Base-by-base conservation (phyloP, 306 rosid species). In the Hippophae tibetana region DNA sequence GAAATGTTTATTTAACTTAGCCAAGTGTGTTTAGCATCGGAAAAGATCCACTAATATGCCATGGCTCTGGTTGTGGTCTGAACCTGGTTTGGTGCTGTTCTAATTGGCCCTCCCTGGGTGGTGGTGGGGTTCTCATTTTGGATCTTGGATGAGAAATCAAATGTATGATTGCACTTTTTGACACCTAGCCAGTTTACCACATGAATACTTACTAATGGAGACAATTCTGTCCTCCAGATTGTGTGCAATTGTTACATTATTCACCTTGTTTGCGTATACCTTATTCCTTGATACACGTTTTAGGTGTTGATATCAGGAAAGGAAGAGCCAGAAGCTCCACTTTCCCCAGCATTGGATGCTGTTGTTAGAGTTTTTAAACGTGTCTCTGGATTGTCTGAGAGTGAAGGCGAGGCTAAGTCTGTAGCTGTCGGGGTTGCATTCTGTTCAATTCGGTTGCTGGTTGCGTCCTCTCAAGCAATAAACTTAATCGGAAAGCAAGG, bases 321-420 rank as follows among this genome's bases (percentile, higher is more conserved):
- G 75, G 97, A 93, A 74, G 97, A 86, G 62, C 83, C 61, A 1
- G 96, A 85, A 66, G 68, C 82, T 52, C 50, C 88, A 42, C 73
- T 88, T 58, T 93, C 99, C 40, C 97, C 99, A 38, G 99, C 99
- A 47, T 86, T 93, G 94, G 99, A 86, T 62, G 99, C 99, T 62
- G 86, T 76, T 13, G 68, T 93, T 70, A 81, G 86, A 80, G 56
- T 93, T 50, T 88, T 88, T 72, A 88, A 84, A 77, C 94, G 90
- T 25, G 76, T 93, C 58, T 75, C 86, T 5, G 97, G 95, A 54
- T 79, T 88, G 57, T 73, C 95, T 5, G 96, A 83, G 71, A 69
- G 66, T 47, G 95, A 88, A 7, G 74, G 52, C 0, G 86, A 74
- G 11, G 65, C 66, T 54, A 74, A 79, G 61, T 69, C 76, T 50